Evolutionary conservation across 371 early-diverging fungal species (phyloP).

Genomic region (Spiromyces aspiralis): DNA sequence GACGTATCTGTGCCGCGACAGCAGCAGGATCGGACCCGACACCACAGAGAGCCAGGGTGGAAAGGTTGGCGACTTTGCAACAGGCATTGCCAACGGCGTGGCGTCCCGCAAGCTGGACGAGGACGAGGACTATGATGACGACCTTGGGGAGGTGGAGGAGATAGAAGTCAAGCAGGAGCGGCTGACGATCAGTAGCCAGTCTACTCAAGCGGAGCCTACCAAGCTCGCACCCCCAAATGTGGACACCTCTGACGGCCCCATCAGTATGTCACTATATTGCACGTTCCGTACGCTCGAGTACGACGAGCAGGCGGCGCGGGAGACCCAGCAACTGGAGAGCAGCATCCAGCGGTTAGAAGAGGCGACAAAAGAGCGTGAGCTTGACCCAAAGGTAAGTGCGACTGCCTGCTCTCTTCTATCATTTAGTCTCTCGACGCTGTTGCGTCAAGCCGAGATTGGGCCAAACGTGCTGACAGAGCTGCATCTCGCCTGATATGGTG

Average conservation of each 20-base stretch:
- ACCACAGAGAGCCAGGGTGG: conserved; percentile 4
- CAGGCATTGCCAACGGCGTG: conserved; percentile 3
- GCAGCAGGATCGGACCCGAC: not conserved
- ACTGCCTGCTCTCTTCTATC: too few species aligned
- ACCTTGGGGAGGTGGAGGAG: not conserved
- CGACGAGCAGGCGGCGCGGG: conserved; percentile 49
- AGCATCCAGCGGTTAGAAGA: conserved; percentile 22
- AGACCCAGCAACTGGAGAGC: conserved; percentile 38
- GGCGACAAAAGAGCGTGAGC: conserved; percentile 17
- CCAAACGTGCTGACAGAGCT: too few species aligned
- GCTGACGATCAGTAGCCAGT: too few species aligned
- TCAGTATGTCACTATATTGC: conserved; percentile 31
- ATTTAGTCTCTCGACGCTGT: too few species aligned
- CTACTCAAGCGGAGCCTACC: too few species aligned
- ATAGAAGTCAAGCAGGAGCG: not conserved
- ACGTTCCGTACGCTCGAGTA: conserved; percentile 65
- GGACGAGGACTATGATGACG: conserved; percentile 24
- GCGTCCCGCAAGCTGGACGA: conserved; percentile 18
- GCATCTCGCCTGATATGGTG: too few species aligned
- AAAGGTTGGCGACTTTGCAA: conserved; percentile 11
- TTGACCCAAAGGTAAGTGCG: too few species aligned
- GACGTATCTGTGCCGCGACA: conserved; percentile 4
- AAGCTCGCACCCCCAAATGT: too few species aligned
- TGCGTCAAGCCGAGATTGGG: too few species aligned
- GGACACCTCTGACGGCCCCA: too few species aligned